Conservation (phyloP, 2,329 filamentous ascomycete genomes). For the Fusarium subtropicale region DNA sequence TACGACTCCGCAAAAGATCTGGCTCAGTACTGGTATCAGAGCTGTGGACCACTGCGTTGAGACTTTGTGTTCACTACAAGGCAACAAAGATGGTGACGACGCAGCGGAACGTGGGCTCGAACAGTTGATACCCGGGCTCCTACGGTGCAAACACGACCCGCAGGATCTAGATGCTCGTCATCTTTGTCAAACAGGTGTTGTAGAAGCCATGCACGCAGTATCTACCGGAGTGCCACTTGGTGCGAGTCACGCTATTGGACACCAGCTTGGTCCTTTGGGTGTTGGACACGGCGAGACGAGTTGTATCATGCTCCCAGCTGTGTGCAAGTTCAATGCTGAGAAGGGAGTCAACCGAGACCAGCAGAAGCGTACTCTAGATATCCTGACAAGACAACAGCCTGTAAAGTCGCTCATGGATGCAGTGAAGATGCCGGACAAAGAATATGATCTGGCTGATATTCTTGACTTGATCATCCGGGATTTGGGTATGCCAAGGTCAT, state of each 20-base stretch:
- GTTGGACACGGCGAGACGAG: slow-evolving; percentile 21
- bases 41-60: slow-evolving; percentile 12
- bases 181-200: slow-evolving; percentile 8
- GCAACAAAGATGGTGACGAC: not conserved
- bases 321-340: slow-evolving; percentile 13
- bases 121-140: slow-evolving; percentile 3
- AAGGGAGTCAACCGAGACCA: not conserved
- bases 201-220: slow-evolving; percentile 16
- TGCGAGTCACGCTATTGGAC: slow-evolving; percentile 24
- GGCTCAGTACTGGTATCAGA: slow-evolving; percentile 6
- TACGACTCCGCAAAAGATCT: slow-evolving; percentile 6
- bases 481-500: slow-evolving; percentile 1
- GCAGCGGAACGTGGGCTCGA: not conserved
- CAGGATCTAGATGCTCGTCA: slow-evolving; percentile 10
- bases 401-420: not conserved
- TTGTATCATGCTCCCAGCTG: slow-evolving; percentile 17
- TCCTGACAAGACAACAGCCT: not conserved
- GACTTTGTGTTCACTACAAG: slow-evolving; percentile 16
- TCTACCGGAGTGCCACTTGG: slow-evolving; percentile 15
- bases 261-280: slow-evolving; percentile 15
- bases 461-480: slow-evolving; percentile 12
- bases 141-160: slow-evolving; percentile 2
- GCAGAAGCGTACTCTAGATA: not conserved
- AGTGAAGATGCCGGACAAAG: not conserved
- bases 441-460: not conserved